These are phyloP conservation scores for Hypoxylon fragiforme DNA, from an alignment of 495 filamentous ascomycete species.

Conservation along the genomic window DNA sequence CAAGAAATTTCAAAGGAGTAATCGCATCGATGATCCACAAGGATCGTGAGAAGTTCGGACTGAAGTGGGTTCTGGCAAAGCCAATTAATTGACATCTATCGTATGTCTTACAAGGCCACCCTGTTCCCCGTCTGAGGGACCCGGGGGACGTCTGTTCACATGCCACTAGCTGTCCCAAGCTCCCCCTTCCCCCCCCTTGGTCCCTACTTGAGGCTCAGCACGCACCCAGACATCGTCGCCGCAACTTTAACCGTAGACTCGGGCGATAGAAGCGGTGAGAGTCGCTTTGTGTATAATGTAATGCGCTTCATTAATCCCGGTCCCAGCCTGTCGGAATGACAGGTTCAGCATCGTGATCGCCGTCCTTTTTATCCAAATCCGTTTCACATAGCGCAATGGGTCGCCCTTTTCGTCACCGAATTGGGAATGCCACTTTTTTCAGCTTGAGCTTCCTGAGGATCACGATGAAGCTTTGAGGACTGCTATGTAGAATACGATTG, in stretches of 20 bases:
- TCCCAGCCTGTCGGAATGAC: not conserved
- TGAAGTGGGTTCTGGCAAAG: no score
- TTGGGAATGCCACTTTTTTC: not conserved
- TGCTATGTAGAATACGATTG: no score
- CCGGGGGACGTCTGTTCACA: constrained; percentile 1
- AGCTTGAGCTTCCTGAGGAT: no score
- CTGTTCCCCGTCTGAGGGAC: no score
- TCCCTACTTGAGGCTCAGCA: constrained; percentile 9
- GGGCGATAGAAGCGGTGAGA: constrained; percentile 7
- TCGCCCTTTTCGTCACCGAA: not conserved
- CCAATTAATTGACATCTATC: no score
- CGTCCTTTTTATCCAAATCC: not conserved
- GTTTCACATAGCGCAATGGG: not conserved
- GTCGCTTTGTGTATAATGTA: not conserved
- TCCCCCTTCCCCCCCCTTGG: not conserved
- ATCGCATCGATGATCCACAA: no score
- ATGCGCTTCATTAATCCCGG: not conserved
- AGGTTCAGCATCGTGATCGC: not conserved
- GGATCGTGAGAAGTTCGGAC: no score
- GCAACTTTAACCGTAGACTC: constrained; percentile 3
- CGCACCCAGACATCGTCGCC: no score
- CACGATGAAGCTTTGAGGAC: no score
- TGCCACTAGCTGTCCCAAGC: constrained; percentile 2
- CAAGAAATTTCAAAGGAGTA: no score
- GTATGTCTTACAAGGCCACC: no score